These are phyloP conservation scores for Thielaviopsis cerberus DNA, from an alignment of 2,329 filamentous ascomycete genomes.

Conservation along the genomic window DNA sequence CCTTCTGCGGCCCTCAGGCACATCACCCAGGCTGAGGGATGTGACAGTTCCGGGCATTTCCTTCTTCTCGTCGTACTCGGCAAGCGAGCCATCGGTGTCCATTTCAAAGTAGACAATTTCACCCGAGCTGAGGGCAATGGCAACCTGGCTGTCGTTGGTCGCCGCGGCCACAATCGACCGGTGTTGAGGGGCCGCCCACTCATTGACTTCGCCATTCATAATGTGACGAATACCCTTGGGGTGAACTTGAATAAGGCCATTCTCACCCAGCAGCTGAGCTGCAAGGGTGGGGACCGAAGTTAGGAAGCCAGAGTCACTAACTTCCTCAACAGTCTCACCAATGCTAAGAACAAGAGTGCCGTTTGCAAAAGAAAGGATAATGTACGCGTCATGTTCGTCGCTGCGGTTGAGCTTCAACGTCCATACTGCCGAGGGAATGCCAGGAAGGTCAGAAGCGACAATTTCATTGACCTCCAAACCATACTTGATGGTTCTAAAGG, in stretches of 20 bases:
- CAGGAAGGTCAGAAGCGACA: constrained; percentile 79
- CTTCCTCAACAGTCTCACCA: constrained; percentile 89
- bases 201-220: constrained; percentile 58
- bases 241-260: constrained; percentile 83
- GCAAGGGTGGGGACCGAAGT: constrained; percentile 76
- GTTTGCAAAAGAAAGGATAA: constrained; percentile 83
- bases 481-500: constrained; percentile 81
- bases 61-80: constrained; percentile 86
- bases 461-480: constrained; percentile 87
- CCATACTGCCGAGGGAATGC: constrained; percentile 83
- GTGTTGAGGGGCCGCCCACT: constrained; percentile 87
- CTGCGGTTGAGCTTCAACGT: constrained; percentile 69
- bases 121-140: constrained; percentile 81
- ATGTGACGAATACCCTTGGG: constrained; percentile 93
- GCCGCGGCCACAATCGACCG: constrained; percentile 87
- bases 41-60: constrained; percentile 93
- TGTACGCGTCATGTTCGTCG: constrained; percentile 83
- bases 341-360: constrained; percentile 85
- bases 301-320: constrained; percentile 81
- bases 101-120: constrained; percentile 98
- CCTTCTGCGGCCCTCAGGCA: constrained; percentile 72
- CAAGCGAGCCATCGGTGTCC: constrained; percentile 74
- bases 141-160: constrained; percentile 83
- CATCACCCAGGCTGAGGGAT: constrained; percentile 79
- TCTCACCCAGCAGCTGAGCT: constrained; percentile 83